A percentile compares a stretch with the other conserved stretches of the same genome.
Conservation (phyloP, 192 early-diverging fungal genomes). For the Umbelopsis sp. region DNA sequence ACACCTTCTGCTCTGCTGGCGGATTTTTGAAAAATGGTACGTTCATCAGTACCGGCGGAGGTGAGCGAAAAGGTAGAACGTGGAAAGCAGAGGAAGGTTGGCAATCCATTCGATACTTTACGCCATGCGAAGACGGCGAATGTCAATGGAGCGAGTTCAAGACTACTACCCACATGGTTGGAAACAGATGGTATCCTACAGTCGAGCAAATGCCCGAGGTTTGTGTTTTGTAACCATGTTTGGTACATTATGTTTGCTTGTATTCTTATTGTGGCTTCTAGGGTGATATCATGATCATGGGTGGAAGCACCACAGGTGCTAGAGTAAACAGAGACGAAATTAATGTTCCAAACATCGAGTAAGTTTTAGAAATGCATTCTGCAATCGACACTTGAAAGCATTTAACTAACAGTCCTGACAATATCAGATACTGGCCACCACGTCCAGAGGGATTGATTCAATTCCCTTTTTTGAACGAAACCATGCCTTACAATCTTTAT, state of each 20-base stretch:
- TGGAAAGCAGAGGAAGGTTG: slow-evolving; percentile 44
- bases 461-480: slow-evolving; percentile 46
- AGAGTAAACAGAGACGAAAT: slow-evolving; percentile 44
- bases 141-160: slow-evolving; percentile 52
- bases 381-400: background rate
- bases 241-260: background rate
- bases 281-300: slow-evolving; percentile 57
- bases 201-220: slow-evolving; percentile 46
- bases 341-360: slow-evolving; percentile 55
- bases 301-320: slow-evolving; percentile 52
- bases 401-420: background rate
- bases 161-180: slow-evolving; percentile 22
- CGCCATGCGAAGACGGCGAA: slow-evolving; percentile 48
- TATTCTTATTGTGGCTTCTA: slow-evolving; percentile 26
- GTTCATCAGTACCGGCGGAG: slow-evolving; percentile 57
- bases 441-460: slow-evolving; percentile 34
- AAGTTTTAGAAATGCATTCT: slow-evolving; percentile 23
- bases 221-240: slow-evolving; percentile 24
- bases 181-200: slow-evolving; percentile 47
- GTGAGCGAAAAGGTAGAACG: slow-evolving; percentile 41
- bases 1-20: slow-evolving; percentile 62
- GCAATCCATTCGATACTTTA: slow-evolving; percentile 48
- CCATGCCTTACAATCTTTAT: slow-evolving; percentile 48
- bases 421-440: slow-evolving; percentile 45
- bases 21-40: slow-evolving; percentile 59